Percentiles rank a stretch among this genome's conserved stretches.
Evolutionary conservation across 2,329 filamentous ascomycete genomes (phyloP).

Genomic region (Dothidotthia symphoricarpi): DNA sequence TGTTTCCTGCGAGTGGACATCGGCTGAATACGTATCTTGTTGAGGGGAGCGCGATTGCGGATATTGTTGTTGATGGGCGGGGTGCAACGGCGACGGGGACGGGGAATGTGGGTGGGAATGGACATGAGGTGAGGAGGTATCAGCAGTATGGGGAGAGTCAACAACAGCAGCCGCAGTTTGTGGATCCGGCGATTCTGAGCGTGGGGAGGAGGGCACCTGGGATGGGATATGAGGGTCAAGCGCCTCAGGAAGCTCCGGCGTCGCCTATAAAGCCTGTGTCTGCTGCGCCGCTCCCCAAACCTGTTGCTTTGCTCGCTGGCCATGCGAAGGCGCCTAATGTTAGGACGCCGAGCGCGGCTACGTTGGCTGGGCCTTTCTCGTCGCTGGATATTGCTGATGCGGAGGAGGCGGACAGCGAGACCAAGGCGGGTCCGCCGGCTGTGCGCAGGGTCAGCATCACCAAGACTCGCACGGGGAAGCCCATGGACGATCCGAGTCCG

Average conservation of each 20-base stretch:
- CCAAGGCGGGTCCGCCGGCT: constrained; percentile 22
- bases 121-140: too few species aligned
- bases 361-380: constrained; percentile 42
- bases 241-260: constrained; percentile 42
- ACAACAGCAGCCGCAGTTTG: constrained; percentile 54
- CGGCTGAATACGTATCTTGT: constrained; percentile 55
- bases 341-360: constrained; percentile 41
- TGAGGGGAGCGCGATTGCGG: constrained; percentile 58
- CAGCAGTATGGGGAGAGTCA: constrained; percentile 13
- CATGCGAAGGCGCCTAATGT: constrained; percentile 28
- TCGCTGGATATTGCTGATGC: constrained; percentile 43
- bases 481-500: constrained; percentile 37
- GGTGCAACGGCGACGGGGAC: constrained; percentile 12
- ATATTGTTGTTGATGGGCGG: constrained; percentile 53
- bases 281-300: constrained; percentile 36
- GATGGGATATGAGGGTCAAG: too few species aligned
- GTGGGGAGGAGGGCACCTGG: constrained; percentile 47
- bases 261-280: constrained; percentile 45
- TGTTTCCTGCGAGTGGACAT: constrained; percentile 56
- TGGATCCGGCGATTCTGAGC: constrained; percentile 82
- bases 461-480: constrained; percentile 43
- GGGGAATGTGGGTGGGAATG: neutral
- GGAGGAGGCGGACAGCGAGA: constrained; percentile 39
- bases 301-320: constrained; percentile 41
- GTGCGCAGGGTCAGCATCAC: constrained; percentile 40